Conservation (phyloP, 2,329 filamentous ascomycete species). For the Colletotrichum brevisporum region DNA sequence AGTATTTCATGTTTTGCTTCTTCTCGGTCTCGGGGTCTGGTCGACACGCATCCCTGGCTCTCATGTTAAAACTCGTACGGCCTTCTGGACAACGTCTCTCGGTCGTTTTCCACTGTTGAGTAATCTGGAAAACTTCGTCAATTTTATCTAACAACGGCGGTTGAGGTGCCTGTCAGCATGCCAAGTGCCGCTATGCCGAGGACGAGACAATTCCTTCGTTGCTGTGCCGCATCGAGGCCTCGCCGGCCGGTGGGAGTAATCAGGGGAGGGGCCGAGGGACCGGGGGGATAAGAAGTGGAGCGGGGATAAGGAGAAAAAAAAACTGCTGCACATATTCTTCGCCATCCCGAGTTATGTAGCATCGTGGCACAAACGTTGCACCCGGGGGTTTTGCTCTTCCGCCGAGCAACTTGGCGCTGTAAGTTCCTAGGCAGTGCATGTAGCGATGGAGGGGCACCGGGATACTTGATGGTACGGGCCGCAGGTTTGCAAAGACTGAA, state of each 20-base stretch:
- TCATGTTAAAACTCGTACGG: no score
- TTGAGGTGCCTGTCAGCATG: neutral
- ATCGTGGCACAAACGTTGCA: slow-evolving; percentile 5
- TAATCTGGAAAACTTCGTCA: neutral
- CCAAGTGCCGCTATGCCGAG: slow-evolving; percentile 15
- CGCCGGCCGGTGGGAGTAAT: neutral
- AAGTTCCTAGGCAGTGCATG: neutral
- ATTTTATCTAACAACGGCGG: neutral
- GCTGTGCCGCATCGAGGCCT: slow-evolving; percentile 1
- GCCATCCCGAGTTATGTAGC: neutral
- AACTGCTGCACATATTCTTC: neutral
- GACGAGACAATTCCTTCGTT: neutral
- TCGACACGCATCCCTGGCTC: no score
- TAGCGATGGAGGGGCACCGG: neutral
- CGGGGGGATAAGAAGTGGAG: slow-evolving; percentile 12
- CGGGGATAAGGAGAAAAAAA: no score
- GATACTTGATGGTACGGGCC: slow-evolving; percentile 14
- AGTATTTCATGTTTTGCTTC: no score
- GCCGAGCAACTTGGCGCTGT: slow-evolving; percentile 9
- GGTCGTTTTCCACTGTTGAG: no score
- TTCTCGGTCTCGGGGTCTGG: no score
- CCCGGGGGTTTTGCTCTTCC: slow-evolving; percentile 5
- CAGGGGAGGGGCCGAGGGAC: neutral
- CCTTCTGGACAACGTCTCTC: no score
- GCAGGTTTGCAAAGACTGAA: slow-evolving; percentile 6